Conservation (phyloP, 225 moss, liverwort and hornwort species). For the Neckera pumila region DNA sequence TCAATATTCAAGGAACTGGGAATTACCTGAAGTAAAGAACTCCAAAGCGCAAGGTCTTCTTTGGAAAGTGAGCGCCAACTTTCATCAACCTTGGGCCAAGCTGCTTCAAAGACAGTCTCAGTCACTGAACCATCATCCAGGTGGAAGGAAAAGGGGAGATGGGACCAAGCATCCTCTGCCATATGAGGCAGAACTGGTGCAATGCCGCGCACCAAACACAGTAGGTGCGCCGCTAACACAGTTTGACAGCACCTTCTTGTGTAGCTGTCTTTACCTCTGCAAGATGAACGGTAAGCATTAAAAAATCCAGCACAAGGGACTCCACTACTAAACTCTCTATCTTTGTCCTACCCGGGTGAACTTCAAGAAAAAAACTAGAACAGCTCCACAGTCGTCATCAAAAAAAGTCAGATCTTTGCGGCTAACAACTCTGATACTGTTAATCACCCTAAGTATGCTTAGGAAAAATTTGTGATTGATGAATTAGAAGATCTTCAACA, state of each 20-base stretch:
- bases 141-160: constrained; percentile 58
- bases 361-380: background rate
- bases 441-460: background rate
- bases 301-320: background rate
- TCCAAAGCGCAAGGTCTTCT: constrained; percentile 64
- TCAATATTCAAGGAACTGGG: background rate
- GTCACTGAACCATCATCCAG: constrained; percentile 20
- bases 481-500: background rate
- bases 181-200: constrained; percentile 92
- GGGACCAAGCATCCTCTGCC: constrained; percentile 97
- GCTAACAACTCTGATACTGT: background rate
- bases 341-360: background rate
- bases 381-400: background rate
- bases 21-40: constrained; percentile 58
- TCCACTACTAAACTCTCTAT: background rate
- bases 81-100: constrained; percentile 76
- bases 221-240: constrained; percentile 72
- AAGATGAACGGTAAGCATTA: background rate
- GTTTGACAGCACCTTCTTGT: constrained; percentile 89
- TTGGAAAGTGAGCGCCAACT: constrained; percentile 58
- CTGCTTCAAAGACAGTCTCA: constrained; percentile 82
- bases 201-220: constrained; percentile 74
- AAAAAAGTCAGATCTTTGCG: background rate
- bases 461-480: background rate
- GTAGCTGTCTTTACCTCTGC: constrained; percentile 91